Conservation (phyloP, 768 basidiomycete species). For the Tephrocybe sp. region DNA sequence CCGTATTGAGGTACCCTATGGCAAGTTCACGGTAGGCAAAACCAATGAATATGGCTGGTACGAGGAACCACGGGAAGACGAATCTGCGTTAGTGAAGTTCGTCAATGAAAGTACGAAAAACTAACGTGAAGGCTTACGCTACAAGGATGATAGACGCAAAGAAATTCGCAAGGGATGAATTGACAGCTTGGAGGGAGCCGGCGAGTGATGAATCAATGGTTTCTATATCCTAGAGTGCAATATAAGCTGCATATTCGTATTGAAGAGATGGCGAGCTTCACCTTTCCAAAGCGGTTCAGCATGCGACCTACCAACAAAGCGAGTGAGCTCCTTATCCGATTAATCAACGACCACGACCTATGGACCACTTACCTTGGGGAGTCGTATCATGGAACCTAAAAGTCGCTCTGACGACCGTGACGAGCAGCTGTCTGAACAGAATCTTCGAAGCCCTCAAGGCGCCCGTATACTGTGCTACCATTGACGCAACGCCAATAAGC, state of each 20-base stretch:
- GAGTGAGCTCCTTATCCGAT: too few species aligned
- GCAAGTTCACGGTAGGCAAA: constrained; percentile 69
- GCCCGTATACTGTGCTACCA: constrained; percentile 58
- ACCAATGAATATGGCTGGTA: constrained; percentile 75
- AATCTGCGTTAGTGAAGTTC: constrained; percentile 36
- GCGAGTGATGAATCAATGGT: constrained; percentile 78
- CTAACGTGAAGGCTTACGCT: constrained; percentile 39
- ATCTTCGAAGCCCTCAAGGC: constrained; percentile 46
- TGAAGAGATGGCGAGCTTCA: constrained; percentile 15
- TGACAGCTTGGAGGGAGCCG: constrained; percentile 68
- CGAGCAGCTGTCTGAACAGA: constrained; percentile 55
- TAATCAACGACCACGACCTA: too few species aligned
- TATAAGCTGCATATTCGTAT: background rate
- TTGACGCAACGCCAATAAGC: constrained; percentile 42
- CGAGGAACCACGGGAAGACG: constrained; percentile 79
- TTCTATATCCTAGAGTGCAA: constrained; percentile 61
- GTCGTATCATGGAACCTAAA: constrained; percentile 86
- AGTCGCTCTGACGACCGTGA: constrained; percentile 73
- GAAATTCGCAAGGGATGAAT: constrained; percentile 74
- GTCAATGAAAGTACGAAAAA: background rate
- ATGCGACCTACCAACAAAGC: constrained; percentile 54
- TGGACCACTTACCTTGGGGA: constrained; percentile 56
- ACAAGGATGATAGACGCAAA: constrained; percentile 73
- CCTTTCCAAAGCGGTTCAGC: constrained; percentile 82
- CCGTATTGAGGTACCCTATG: constrained; percentile 73